Percentiles rank a stretch among this genome's conserved stretches.
These are phyloP conservation scores for Vitis hybrid DNA, from an alignment of 177 flowering plant genomes.

Conservation along the genomic window DNA sequence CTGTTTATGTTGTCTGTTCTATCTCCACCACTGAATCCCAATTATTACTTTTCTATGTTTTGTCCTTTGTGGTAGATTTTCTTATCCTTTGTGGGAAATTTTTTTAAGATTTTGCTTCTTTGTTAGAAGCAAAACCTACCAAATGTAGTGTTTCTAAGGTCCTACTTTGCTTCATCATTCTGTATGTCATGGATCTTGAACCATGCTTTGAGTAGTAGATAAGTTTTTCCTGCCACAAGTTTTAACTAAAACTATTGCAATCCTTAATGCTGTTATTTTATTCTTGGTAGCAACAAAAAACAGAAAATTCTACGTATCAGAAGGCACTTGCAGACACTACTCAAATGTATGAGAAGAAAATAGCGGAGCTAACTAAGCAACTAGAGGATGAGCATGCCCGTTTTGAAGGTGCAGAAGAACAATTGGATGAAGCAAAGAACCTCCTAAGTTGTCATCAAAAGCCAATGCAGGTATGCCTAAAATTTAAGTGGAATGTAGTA, in stretches of 20 bases:
- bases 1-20: neutral
- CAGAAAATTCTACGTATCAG: conserved; percentile 53
- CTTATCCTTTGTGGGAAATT: neutral
- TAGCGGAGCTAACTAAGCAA: conserved; percentile 53
- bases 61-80: too few species aligned
- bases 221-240: neutral
- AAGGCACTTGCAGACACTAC: conserved; percentile 67
- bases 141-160: too few species aligned
- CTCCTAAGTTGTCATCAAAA: conserved; percentile 43
- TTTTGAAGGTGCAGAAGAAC: conserved; percentile 41
- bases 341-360: conserved; percentile 71
- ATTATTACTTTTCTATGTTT: neutral
- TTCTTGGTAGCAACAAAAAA: conserved; percentile 49
- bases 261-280: conserved; percentile 21
- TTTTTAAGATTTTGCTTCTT: neutral
- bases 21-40: neutral
- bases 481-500: neutral
- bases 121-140: neutral
- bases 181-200: neutral
- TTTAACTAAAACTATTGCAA: neutral
- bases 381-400: conserved; percentile 49
- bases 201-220: neutral
- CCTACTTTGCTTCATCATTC: too few species aligned
- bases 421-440: conserved; percentile 39
- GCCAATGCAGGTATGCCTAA: conserved; percentile 42